A percentile compares a stretch with the other conserved stretches of the same genome.
phyloP scores from a whole-genome alignment of 768 basidiomycete genomes.

The Rhodotorula sphaerocarpa region DNA sequence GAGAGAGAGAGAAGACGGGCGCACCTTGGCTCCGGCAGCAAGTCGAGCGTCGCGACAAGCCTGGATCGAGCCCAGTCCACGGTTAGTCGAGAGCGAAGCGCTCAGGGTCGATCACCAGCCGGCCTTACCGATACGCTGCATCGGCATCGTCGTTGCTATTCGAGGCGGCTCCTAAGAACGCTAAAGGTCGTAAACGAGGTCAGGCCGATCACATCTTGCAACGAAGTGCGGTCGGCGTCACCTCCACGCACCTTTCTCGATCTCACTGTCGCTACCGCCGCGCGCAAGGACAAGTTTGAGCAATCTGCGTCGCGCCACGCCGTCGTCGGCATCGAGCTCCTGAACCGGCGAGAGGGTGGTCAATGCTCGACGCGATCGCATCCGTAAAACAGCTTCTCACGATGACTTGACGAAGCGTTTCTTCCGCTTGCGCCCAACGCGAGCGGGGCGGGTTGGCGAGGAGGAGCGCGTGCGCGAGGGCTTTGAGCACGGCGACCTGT shows the following conservation, averaged over 20 bases:
- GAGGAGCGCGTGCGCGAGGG: too few relatives aligned
- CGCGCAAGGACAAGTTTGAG: conserved; percentile 18
- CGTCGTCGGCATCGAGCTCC: neutral
- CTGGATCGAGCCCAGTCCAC: too few relatives aligned
- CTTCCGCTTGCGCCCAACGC: neutral
- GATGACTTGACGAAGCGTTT: neutral
- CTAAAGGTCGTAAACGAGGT: neutral
- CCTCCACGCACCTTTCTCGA: neutral
- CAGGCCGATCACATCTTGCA: too few relatives aligned
- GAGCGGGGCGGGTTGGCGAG: neutral
- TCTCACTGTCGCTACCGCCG: neutral
- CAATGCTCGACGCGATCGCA: too few relatives aligned
- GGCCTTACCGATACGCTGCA: too few relatives aligned
- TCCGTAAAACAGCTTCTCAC: too few relatives aligned
- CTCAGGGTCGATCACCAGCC: neutral
- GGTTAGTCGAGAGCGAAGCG: too few relatives aligned
- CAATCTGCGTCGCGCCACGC: neutral
- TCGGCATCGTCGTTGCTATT: too few relatives aligned
- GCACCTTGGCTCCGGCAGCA: neutral
- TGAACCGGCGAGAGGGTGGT: neutral
- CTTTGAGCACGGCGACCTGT: too few relatives aligned
- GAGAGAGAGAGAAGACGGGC: too few relatives aligned
- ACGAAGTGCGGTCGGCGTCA: too few relatives aligned
- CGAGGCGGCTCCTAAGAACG: neutral
- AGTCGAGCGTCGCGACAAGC: neutral